phyloP scores from a whole-genome alignment of 129 eudicot species.

The Saposhnikovia divaricata region DNA sequence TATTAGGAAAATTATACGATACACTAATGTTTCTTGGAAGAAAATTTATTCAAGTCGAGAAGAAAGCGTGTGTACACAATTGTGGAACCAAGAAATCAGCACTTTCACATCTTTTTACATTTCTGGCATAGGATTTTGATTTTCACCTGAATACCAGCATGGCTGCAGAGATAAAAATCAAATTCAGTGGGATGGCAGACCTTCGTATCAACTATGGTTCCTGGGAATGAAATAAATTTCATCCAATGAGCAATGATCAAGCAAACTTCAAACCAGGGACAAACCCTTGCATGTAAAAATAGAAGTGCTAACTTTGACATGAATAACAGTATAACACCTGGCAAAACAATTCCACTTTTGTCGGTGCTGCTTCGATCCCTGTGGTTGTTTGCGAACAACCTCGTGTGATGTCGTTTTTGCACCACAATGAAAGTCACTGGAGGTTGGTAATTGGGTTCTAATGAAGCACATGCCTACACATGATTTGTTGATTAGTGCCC shows the following conservation, averaged over 20 bases:
- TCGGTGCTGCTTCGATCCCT: constrained; percentile 55
- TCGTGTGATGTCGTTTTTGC: constrained; percentile 62
- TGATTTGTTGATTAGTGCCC: neutral
- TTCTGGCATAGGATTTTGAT: neutral
- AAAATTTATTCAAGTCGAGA: neutral
- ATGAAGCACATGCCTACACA: constrained; percentile 67
- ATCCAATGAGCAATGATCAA: neutral
- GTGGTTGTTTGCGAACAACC: constrained; percentile 63
- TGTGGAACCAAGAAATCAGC: neutral
- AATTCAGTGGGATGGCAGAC: constrained; percentile 94
- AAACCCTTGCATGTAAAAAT: neutral
- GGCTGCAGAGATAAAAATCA: constrained; percentile 90
- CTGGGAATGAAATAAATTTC: constrained; percentile 25
- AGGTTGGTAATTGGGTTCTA: constrained; percentile 71
- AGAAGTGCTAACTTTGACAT: neutral
- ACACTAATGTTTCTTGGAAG: neutral
- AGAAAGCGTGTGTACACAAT: neutral
- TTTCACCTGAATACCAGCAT: constrained; percentile 87
- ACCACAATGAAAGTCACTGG: constrained; percentile 64
- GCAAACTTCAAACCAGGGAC: neutral
- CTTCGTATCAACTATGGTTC: constrained; percentile 87
- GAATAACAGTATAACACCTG: constrained; percentile 28
- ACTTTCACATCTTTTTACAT: neutral
- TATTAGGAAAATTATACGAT: neutral
- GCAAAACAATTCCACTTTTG: constrained; percentile 63